Evolutionary conservation across 2,329 filamentous ascomycete species (phyloP).

Genomic region (Aspergillus puulaauensis): DNA sequence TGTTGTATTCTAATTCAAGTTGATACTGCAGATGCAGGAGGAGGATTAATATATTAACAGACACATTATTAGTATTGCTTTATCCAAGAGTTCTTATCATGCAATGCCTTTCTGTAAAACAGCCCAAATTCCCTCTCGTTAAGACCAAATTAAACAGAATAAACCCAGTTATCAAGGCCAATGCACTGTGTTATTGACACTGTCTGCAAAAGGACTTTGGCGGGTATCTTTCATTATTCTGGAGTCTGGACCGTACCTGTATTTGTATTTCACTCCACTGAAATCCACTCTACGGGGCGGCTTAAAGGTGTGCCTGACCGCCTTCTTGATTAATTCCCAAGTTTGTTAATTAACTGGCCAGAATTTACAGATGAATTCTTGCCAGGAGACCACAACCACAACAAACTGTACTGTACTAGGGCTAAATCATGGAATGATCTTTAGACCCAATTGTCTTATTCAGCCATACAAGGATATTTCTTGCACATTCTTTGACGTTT

Average conservation of each 20-base stretch:
- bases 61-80: too few relatives aligned
- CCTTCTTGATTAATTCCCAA: not conserved
- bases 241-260: not conserved
- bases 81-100: not conserved
- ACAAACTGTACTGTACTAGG: not conserved
- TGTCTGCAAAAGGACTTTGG: not conserved
- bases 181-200: not conserved
- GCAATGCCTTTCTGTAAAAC: not conserved
- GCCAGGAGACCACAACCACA: not conserved
- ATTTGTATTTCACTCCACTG: not conserved
- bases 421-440: not conserved
- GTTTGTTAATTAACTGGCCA: not conserved
- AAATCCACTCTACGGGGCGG: too few relatives aligned
- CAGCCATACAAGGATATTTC: not conserved
- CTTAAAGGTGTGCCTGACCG: not conserved
- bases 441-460: not conserved
- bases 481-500: conserved; percentile 7
- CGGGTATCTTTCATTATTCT: not conserved
- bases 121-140: not conserved
- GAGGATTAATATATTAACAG: too few relatives aligned
- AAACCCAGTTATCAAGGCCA: not conserved
- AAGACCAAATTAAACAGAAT: not conserved
- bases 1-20: too few relatives aligned
- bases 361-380: not conserved
- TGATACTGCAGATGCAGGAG: too few relatives aligned